Percentiles rank a stretch among this genome's conserved stretches.
phyloP scores from a whole-genome alignment of 495 filamentous ascomycete genomes.

The Aspergillus wentii region DNA sequence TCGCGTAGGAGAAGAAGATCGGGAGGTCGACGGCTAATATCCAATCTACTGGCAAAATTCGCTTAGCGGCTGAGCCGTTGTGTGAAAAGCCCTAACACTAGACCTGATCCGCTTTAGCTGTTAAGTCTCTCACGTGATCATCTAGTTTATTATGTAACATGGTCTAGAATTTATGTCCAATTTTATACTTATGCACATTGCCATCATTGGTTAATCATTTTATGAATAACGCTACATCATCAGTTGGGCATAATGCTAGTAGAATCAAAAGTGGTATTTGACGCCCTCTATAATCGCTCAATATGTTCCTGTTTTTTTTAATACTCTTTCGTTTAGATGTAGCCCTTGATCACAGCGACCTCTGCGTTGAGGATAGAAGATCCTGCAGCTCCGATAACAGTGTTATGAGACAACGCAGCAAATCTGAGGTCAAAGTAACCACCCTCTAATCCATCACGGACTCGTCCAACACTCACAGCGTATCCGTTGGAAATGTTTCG shows the following conservation, averaged over 20 bases:
- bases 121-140: not conserved
- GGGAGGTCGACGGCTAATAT: constrained; percentile 15
- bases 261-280: constrained; percentile 16
- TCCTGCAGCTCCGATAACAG: constrained; percentile 90
- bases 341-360: constrained; percentile 85
- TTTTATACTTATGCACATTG: too few species aligned
- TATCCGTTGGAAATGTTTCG: constrained; percentile 71
- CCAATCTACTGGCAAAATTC: constrained; percentile 24
- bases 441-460: constrained; percentile 64
- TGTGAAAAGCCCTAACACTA: constrained; percentile 33
- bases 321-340: constrained; percentile 49
- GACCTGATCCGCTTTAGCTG: constrained; percentile 8
- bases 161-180: too few species aligned
- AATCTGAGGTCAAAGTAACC: constrained; percentile 82
- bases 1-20: constrained; percentile 21
- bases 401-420: constrained; percentile 79
- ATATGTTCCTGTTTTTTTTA: too few species aligned
- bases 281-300: constrained; percentile 8
- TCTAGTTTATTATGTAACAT: too few species aligned
- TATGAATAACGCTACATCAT: too few species aligned
- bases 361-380: constrained; percentile 94
- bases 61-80: constrained; percentile 32
- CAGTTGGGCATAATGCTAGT: not conserved
- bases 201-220: too few species aligned
- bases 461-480: constrained; percentile 74